These are phyloP conservation scores for Micromonas pusilla DNA, from an alignment of 139 green algal genomes.

Conservation along the genomic window DNA sequence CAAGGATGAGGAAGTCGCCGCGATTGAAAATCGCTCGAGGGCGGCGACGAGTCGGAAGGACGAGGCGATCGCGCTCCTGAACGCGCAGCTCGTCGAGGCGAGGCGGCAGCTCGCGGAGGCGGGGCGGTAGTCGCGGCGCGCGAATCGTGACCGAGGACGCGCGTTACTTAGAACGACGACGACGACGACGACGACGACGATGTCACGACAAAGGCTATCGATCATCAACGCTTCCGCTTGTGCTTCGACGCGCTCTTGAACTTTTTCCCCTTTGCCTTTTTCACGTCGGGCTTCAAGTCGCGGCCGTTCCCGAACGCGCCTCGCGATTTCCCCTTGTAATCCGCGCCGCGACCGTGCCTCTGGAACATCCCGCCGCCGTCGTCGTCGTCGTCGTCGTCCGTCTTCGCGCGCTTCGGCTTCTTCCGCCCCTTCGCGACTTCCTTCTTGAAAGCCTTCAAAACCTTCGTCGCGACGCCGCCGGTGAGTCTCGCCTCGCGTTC, in stretches of 20 bases:
- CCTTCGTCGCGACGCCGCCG: not conserved
- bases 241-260: constrained; percentile 13
- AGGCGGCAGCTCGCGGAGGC: constrained; percentile 40
- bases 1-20: constrained; percentile 17
- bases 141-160: no score
- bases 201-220: not conserved
- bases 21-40: constrained; percentile 41
- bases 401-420: not conserved
- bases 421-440: not conserved
- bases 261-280: not conserved
- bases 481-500: constrained; percentile 4
- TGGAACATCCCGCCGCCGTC: not conserved
- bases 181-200: not conserved
- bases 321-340: not conserved
- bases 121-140: no score
- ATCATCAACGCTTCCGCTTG: constrained; percentile 14
- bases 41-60: constrained; percentile 44
- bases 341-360: not conserved
- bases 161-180: not conserved
- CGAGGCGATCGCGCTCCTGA: constrained; percentile 39
- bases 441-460: not conserved
- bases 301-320: not conserved
- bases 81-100: constrained; percentile 36
- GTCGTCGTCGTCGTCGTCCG: not conserved
- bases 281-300: not conserved